Percentiles rank a stretch among this genome's conserved stretches.
Evolutionary conservation across 2,329 filamentous ascomycete species (phyloP).

Genomic region (Trichoderma sp.): DNA sequence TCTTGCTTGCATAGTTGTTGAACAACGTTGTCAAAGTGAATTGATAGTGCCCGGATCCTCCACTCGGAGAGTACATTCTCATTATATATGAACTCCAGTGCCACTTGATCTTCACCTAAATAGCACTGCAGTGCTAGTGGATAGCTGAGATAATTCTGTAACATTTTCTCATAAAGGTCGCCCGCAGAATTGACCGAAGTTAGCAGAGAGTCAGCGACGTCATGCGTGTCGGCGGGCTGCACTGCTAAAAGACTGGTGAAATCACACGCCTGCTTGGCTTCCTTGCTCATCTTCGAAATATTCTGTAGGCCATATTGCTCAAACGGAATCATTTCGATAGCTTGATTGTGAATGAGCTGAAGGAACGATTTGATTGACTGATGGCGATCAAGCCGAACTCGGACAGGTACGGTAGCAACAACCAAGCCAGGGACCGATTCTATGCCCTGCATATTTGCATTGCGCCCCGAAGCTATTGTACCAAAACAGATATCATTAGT

Average conservation of each 20-base stretch:
- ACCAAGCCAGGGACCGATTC: conserved; percentile 29
- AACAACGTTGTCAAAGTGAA: not conserved
- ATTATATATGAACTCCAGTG: conserved; percentile 1
- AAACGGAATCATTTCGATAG: conserved; percentile 9
- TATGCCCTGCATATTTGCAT: conserved; percentile 27
- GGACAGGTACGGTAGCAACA: conserved; percentile 31
- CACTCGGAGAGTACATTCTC: not conserved
- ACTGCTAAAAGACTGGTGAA: conserved; percentile 30
- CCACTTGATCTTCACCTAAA: not conserved
- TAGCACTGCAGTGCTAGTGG: not conserved
- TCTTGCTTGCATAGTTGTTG: not conserved
- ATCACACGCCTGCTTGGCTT: conserved; percentile 23
- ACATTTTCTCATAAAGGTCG: not conserved
- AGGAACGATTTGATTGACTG: conserved; percentile 22
- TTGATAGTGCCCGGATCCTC: not conserved
- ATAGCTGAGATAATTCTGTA: conserved; percentile 14
- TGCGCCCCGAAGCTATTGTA: conserved; percentile 28
- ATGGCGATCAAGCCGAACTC: conserved; percentile 19
- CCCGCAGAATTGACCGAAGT: not conserved
- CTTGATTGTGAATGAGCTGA: not conserved
- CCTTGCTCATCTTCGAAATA: conserved; percentile 21
- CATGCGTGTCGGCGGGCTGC: conserved; percentile 17
- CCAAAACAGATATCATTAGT: conserved; percentile 28
- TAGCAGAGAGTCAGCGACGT: not conserved
- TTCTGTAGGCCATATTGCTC: conserved; percentile 25